These are phyloP conservation scores for Bruguiera parviflora DNA, from an alignment of 345 rosid species.

Conservation along the genomic window DNA sequence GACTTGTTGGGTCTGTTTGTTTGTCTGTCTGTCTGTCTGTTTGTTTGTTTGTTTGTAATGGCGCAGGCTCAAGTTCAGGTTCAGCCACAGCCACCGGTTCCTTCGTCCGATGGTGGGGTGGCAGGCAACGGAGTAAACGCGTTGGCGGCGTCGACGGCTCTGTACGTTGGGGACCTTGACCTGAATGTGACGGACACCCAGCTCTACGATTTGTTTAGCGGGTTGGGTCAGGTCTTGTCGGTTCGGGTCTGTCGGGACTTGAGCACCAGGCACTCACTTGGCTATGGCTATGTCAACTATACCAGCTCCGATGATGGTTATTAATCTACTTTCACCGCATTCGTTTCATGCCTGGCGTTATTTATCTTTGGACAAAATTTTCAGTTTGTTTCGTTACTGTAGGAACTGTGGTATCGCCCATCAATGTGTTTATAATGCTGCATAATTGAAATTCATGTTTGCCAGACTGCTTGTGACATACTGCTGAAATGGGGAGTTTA, in stretches of 20 bases:
- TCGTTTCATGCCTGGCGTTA: too few species aligned
- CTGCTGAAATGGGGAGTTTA: too few species aligned
- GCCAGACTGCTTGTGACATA: too few species aligned
- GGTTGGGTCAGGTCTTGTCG: conserved; percentile 15
- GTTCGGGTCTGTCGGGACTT: conserved; percentile 19
- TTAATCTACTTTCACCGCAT: neutral
- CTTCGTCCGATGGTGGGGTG: neutral
- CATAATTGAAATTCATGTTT: too few species aligned
- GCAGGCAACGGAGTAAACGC: neutral
- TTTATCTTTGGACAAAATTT: too few species aligned
- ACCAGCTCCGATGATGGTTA: conserved; percentile 11
- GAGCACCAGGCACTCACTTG: conserved; percentile 12
- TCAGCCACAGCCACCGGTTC: neutral
- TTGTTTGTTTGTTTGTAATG: neutral
- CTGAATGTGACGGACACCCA: neutral
- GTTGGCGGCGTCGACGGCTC: conserved; percentile 8
- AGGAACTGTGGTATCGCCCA: too few species aligned
- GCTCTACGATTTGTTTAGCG: conserved; percentile 8
- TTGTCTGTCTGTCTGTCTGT: neutral
- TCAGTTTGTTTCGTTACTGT: too few species aligned
- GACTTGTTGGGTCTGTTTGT: too few species aligned
- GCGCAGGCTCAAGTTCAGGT: conserved; percentile 17
- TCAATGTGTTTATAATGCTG: too few species aligned
- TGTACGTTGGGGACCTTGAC: conserved; percentile 19
- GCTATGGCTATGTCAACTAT: conserved; percentile 20